Evolutionary conservation across 2,329 filamentous ascomycete genomes (phyloP), one percentile per base, ranked within the genome.

Genomic region (Botrytis tulipae): DNA sequence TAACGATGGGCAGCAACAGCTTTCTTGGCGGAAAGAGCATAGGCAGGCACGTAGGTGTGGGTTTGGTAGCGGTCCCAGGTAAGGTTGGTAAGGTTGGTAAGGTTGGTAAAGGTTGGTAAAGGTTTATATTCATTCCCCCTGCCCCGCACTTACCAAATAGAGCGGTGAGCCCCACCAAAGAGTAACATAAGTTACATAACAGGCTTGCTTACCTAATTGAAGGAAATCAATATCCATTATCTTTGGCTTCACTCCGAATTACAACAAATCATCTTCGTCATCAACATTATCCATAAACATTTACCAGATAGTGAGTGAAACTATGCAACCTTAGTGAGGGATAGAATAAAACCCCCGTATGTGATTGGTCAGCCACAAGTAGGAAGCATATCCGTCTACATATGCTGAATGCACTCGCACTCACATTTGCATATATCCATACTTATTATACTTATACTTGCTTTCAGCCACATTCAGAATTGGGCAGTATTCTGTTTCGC

Each of bases 121-220:
- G 48, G 48, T n/a, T 51, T 72, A 75, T 75, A 75, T 75, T 77
- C 67, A 51, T 44, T 65, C 25, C 60, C 60, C 37, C n/a, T 22
- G 40, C 61, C 61, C 61, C 61, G 40, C 61, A 65, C 37, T 46
- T 44, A 32, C 18, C 40, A 25, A 12, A 35, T 22, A 32, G 18
- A 65, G 62, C 29, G 22, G 20, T 25, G 62, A n/a, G 25, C 62
- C n/a, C 62, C 62, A 65, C 40, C 40, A 44, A 63, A 44, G 25
- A 42, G 35, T 1, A 42, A n/a, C n/a, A n/a, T n/a, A n/a, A n/a
- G n/a, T n/a, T n/a, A 40, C 22, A n/a, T 18, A 62, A 29, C 32
- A 61, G 35, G 20, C 22, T 10, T 25, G 25, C 40, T 46, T 32
- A 29, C n/a, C 20, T 20, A 65, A 65, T 10, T 6, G 61, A 44